Evolutionary conservation across 208 protist genomes (phyloP), one percentile per base, ranked within the genome.

Genomic region (Vickermania spadyakhi): DNA sequence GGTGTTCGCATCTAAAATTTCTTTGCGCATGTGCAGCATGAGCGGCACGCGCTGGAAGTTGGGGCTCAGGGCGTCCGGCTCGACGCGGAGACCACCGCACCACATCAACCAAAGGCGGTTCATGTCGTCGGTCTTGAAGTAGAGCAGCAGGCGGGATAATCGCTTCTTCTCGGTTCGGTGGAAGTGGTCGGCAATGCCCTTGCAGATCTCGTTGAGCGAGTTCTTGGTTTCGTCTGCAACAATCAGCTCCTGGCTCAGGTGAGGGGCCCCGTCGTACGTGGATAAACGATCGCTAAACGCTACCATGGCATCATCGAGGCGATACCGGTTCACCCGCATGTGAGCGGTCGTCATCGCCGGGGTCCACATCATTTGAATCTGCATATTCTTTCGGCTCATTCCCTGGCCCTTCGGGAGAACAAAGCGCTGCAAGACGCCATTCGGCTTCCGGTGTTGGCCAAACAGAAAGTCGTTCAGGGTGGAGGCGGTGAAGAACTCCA

Each of bases 381-480:
- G 81, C 4, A 77, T 68, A 70, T 93, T 93, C 65, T 62, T 70
- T 26, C 83, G 72, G 49, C 72, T 81, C 2, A 68, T 79, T 23
- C 73, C 79, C 28, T 88, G 73, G 5, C 87, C 81, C 60, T 93
- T 94, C 31, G 91, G 91, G 2, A 88, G 22, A 26, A 96, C 75
- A 64, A 96, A 96, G 68, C 83, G 73, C 72, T 96, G 91, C 66
- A 96, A 74, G 52, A 94, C 86, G 14, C 91, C 91, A 56, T 96
- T 85, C 1, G 86, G 86, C 58, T 93, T 91, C 53, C 79, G 73
- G 14, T 73, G 69, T 42, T 82, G 79, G 28, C 78, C 65, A 68
- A 91, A 91, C 1, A 96, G 71, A 66, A 96, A 96, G 31, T 73
- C 63, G 52, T 77, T 72, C 29, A 96, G 79, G 18, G 70, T 65